phyloP scores from a whole-genome alignment of 768 basidiomycete genomes.

The Suillus ampliporus region DNA sequence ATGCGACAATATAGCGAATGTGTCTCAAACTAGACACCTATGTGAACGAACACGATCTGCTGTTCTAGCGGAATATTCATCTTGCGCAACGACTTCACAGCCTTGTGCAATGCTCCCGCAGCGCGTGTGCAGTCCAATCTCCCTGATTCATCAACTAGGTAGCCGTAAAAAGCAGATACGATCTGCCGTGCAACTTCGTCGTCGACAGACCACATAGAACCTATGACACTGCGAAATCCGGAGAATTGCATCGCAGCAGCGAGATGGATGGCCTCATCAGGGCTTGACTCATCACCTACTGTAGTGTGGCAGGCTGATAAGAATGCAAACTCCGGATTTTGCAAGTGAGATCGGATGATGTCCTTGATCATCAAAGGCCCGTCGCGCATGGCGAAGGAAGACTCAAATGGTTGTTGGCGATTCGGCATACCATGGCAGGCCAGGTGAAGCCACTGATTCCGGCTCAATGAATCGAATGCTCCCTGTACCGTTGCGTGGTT shows the following conservation, averaged over 20 bases:
- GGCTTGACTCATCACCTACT: slow-evolving; percentile 18
- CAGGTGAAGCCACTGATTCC: too few relatives aligned
- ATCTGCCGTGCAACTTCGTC: slow-evolving; percentile 17
- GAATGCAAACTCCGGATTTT: slow-evolving; percentile 21
- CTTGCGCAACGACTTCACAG: not conserved
- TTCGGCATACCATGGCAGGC: too few relatives aligned
- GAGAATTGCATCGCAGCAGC: slow-evolving; percentile 25
- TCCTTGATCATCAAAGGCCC: not conserved
- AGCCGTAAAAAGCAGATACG: not conserved
- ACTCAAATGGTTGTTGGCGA: too few relatives aligned
- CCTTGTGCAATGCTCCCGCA: slow-evolving; percentile 2
- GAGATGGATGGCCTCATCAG: slow-evolving; percentile 26
- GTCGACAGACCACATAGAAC: slow-evolving; percentile 28
- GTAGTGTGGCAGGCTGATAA: slow-evolving; percentile 30
- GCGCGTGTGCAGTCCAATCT: too few relatives aligned
- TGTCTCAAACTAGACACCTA: not conserved
- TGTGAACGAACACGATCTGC: slow-evolving; percentile 6
- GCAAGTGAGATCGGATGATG: slow-evolving; percentile 14
- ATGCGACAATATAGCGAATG: too few relatives aligned
- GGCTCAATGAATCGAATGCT: too few relatives aligned
- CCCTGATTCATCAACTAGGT: too few relatives aligned
- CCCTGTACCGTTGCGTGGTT: too few relatives aligned
- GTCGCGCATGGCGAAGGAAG: too few relatives aligned
- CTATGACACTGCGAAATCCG: slow-evolving; percentile 25
- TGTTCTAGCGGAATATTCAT: slow-evolving; percentile 8